Conservation (phyloP, 2,329 filamentous ascomycete genomes). For the Fonsecaea multimorphosa region DNA sequence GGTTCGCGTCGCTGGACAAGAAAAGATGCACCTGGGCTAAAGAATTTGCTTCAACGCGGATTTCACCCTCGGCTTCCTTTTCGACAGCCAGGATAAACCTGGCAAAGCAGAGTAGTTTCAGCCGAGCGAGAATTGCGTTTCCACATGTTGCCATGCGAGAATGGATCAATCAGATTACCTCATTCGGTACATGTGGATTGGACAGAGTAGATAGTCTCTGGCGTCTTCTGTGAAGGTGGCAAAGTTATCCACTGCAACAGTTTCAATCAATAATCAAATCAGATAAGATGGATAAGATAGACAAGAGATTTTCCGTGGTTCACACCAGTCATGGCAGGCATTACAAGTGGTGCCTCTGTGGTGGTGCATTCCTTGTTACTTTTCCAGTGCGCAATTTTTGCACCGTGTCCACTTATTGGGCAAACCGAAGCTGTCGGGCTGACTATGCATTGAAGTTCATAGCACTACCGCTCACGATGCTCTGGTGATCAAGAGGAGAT, state of each 20-base stretch:
- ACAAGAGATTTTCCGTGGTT: neutral
- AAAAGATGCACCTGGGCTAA: neutral
- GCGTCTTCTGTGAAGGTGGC: neutral
- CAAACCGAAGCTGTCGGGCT: neutral
- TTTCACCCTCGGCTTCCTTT: neutral
- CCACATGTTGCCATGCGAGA: neutral
- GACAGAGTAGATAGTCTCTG: neutral
- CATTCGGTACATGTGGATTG: neutral
- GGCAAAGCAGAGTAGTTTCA: neutral
- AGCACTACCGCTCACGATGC: neutral
- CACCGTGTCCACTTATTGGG: neutral
- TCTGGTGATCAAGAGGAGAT: neutral
- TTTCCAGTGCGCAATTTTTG: neutral
- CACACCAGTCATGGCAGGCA: neutral
- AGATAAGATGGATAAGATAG: neutral
- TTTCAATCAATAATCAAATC: neutral
- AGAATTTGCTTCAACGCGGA: slow-evolving; percentile 1
- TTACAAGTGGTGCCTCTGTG: neutral
- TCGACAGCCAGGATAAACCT: neutral
- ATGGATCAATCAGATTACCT: neutral
- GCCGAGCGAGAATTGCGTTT: neutral
- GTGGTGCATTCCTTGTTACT: neutral
- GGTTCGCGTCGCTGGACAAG: neutral
- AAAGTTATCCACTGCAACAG: neutral
- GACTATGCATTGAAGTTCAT: neutral